Conservation (phyloP, 352 stramenopile species). For the Pythium aquatile region DNA sequence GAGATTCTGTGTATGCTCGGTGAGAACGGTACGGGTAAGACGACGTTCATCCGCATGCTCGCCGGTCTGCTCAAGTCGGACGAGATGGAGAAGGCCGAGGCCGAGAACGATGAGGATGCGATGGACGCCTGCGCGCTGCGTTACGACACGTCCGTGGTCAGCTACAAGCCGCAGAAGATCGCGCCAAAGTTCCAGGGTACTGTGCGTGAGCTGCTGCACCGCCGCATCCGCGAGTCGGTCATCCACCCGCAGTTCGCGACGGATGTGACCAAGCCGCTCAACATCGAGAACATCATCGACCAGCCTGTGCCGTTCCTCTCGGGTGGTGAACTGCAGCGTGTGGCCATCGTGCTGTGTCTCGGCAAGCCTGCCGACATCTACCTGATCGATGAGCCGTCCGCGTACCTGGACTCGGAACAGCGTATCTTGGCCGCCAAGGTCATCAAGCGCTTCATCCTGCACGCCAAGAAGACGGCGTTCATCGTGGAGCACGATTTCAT, state of each 20-base stretch:
- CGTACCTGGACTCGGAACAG: conserved; percentile 99
- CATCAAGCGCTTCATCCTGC: conserved; percentile 99
- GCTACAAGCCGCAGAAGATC: conserved; percentile 99
- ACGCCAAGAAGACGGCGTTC: conserved; percentile 99
- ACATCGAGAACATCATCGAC: conserved; percentile 98
- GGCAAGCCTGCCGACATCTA: conserved; percentile 99
- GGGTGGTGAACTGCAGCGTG: conserved; percentile 98
- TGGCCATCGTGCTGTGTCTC: conserved; percentile 97
- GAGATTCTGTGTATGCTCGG: conserved; percentile 99
- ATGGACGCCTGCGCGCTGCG: conserved; percentile 76
- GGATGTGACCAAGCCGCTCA: conserved; percentile 98
- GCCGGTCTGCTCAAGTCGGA: conserved; percentile 98
- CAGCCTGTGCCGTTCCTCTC: conserved; percentile 98
- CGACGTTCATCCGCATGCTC: conserved; percentile 99
- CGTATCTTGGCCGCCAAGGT: conserved; percentile 98
- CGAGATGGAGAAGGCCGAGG: conserved; percentile 90
- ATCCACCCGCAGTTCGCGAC: conserved; percentile 99
- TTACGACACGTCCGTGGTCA: conserved; percentile 85
- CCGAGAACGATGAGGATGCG: conserved; percentile 61
- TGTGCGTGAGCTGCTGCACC: conserved; percentile 97
- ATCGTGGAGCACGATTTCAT: conserved; percentile 99
- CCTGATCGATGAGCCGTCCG: conserved; percentile 99
- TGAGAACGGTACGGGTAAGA: conserved; percentile 99
- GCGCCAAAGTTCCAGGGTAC: conserved; percentile 93
- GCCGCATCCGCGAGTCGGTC: conserved; percentile 96